Evolutionary conservation across 306 rosid species (phyloP).

Genomic region (Hylodesmum podocarpum): DNA sequence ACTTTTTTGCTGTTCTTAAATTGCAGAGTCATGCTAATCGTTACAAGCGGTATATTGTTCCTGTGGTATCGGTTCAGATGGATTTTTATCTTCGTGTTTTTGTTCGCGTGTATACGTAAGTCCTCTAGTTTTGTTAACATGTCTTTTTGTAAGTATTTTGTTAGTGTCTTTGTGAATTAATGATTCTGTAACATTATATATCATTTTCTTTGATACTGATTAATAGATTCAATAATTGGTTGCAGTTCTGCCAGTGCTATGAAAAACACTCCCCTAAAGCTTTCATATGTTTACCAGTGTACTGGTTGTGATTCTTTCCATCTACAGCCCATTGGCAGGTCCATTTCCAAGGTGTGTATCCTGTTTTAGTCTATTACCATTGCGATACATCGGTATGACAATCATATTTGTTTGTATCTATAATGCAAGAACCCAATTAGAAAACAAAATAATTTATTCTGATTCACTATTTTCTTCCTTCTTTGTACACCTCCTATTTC

Average conservation of each 20-base stretch:
- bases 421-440: not conserved
- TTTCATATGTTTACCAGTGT: conserved; percentile 96
- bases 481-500: not conserved
- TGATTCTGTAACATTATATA: conserved; percentile 1
- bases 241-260: conserved; percentile 96
- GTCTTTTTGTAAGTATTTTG: not conserved
- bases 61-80: conserved; percentile 92
- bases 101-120: conserved; percentile 83
- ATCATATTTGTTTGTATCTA: not conserved
- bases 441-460: not conserved
- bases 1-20: conserved; percentile 30
- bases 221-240: conserved; percentile 36
- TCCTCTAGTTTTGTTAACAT: conserved; percentile 18
- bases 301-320: conserved; percentile 97
- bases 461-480: not conserved
- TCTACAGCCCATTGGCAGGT: conserved; percentile 86
- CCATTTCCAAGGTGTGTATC: conserved; percentile 71
- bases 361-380: conserved; percentile 15
- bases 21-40: conserved; percentile 98
- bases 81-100: conserved; percentile 94
- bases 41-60: conserved; percentile 96
- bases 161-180: conserved; percentile 1
- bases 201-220: conserved; percentile 24
- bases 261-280: conserved; percentile 95
- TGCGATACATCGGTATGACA: not conserved